These are phyloP conservation scores for Sclerotinia sclerotiorum DNA, from an alignment of 2,329 filamentous ascomycete species.

Conservation along the genomic window DNA sequence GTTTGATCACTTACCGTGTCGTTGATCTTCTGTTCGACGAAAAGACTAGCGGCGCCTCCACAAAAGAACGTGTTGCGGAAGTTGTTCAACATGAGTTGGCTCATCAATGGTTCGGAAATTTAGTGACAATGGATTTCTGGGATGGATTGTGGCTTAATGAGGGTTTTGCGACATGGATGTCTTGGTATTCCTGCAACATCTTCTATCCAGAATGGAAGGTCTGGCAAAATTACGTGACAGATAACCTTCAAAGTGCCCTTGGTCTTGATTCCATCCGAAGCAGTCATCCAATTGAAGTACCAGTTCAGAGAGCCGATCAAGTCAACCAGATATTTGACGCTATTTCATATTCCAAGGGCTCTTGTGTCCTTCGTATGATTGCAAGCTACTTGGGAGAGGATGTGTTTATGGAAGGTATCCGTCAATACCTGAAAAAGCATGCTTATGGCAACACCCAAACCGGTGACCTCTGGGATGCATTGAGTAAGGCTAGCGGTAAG, in stretches of 20 bases:
- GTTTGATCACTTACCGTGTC: constrained; percentile 89
- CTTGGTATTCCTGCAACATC: constrained; percentile 87
- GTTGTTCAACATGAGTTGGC: constrained; percentile 96
- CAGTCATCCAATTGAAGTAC: constrained; percentile 95
- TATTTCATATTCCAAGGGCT: constrained; percentile 96
- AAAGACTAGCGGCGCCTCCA: constrained; percentile 83
- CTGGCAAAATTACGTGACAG: constrained; percentile 92
- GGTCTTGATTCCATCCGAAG: constrained; percentile 87
- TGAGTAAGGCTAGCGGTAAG: constrained; percentile 87
- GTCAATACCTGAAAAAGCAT: constrained; percentile 90
- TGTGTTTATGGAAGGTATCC: constrained; percentile 86
- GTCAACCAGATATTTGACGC: constrained; percentile 98
- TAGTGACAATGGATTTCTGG: constrained; percentile 99
- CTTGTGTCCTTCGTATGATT: constrained; percentile 94
- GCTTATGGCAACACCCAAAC: constrained; percentile 96
- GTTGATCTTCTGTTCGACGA: constrained; percentile 90
- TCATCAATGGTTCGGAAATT: constrained; percentile 97
- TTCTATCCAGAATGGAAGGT: constrained; percentile 99
- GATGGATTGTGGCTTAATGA: constrained; percentile 96
- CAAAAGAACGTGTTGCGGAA: constrained; percentile 90
- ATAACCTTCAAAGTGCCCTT: constrained; percentile 85
- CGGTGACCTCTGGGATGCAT: constrained; percentile 82
- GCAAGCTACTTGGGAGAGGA: constrained; percentile 94
- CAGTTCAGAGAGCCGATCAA: constrained; percentile 91
- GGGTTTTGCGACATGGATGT: constrained; percentile 90